These are phyloP conservation scores for Croton setiger DNA, from an alignment of 441 rosid genomes.

Conservation along the genomic window DNA sequence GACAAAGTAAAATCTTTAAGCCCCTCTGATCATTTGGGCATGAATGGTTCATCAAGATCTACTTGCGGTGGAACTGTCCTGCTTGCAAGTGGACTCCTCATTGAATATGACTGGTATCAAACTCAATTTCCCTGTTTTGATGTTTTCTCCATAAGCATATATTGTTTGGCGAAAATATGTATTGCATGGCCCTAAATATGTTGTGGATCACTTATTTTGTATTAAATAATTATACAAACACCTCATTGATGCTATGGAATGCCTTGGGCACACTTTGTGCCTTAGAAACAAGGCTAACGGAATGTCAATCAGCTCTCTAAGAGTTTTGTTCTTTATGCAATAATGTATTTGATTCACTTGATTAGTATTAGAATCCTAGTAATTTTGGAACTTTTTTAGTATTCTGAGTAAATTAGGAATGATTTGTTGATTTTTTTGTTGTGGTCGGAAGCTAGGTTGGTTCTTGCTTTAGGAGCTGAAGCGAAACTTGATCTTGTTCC, in stretches of 20 bases:
- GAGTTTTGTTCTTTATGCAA: background rate
- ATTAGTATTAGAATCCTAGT: slow-evolving; percentile 12
- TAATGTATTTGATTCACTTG: slow-evolving; percentile 1
- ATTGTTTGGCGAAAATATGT: background rate
- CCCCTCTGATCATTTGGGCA: slow-evolving; percentile 64
- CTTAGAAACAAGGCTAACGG: background rate
- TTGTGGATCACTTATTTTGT: slow-evolving; percentile 7
- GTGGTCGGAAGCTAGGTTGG: slow-evolving; percentile 93
- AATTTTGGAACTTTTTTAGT: background rate
- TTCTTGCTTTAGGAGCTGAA: slow-evolving; percentile 98
- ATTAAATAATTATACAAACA: background rate
- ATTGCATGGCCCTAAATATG: background rate
- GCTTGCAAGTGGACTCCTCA: slow-evolving; percentile 72
- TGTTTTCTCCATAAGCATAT: background rate
- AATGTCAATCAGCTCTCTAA: background rate
- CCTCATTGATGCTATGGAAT: no score
- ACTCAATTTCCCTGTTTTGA: slow-evolving; percentile 9
- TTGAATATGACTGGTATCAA: slow-evolving; percentile 93
- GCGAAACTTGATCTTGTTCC: slow-evolving; percentile 75
- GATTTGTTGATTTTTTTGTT: slow-evolving; percentile 33
- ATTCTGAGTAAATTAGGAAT: slow-evolving; percentile 14
- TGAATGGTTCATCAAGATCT: slow-evolving; percentile 41
- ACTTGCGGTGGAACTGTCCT: slow-evolving; percentile 72
- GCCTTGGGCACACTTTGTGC: background rate
- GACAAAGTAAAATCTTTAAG: slow-evolving; percentile 70